These are phyloP conservation scores for Paramecium primaurelia DNA, from an alignment of 73 alveolate species.

Conservation along the genomic window DNA sequence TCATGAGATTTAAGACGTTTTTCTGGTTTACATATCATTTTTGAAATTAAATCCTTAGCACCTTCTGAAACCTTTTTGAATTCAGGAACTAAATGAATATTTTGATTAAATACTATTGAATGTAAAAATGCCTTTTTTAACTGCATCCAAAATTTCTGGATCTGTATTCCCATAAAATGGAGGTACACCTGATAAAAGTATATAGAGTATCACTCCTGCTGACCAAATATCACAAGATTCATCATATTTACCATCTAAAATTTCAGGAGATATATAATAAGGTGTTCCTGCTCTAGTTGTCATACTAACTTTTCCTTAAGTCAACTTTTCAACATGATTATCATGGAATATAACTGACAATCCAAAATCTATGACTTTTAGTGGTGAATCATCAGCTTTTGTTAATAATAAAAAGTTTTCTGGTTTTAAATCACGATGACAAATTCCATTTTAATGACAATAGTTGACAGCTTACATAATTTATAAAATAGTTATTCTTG, in stretches of 20 bases:
- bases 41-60: constrained; percentile 82
- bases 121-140: constrained; percentile 55
- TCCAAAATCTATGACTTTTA: constrained; percentile 89
- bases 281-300: constrained; percentile 80
- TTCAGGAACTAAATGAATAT: constrained; percentile 57
- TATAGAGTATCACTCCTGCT: constrained; percentile 76
- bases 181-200: constrained; percentile 84
- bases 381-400: constrained; percentile 68
- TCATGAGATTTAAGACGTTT: constrained; percentile 70
- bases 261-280: constrained; percentile 78
- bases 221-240: constrained; percentile 78
- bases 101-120: constrained; percentile 59
- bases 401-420: constrained; percentile 81
- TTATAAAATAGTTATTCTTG: constrained; percentile 72
- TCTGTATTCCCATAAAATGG: constrained; percentile 93
- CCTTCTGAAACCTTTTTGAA: constrained; percentile 79
- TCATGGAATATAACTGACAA: constrained; percentile 73
- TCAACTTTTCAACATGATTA: constrained; percentile 27
- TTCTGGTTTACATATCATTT: constrained; percentile 67
- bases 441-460: constrained; percentile 77
- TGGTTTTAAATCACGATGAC: constrained; percentile 93
- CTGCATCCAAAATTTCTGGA: constrained; percentile 70
- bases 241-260: constrained; percentile 65
- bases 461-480: constrained; percentile 78
- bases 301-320: constrained; percentile 60